Percentiles rank a stretch among this genome's conserved stretches.
phyloP scores from a whole-genome alignment of 805 yeast species.

The Monosporozyma aquatica region DNA sequence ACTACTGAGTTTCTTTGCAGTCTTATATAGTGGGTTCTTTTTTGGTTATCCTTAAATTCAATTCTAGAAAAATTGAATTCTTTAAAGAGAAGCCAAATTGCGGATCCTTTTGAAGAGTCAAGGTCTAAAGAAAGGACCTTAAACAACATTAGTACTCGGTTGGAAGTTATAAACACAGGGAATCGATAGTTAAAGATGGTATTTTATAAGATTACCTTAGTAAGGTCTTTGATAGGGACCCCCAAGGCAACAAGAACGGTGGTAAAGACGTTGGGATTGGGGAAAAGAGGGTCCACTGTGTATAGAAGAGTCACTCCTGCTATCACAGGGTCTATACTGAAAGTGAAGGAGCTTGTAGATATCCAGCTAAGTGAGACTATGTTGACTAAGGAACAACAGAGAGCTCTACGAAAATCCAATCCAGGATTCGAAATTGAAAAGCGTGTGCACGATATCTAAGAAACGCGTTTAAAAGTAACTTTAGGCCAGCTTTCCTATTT shows the following conservation, averaged over 20 bases:
- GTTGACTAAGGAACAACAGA: slow-evolving; percentile 43
- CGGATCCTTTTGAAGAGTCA: background rate
- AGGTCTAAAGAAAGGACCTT: too few species aligned
- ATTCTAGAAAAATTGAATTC: background rate
- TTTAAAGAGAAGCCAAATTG: background rate
- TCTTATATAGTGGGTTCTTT: too few species aligned
- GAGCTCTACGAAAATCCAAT: slow-evolving; percentile 46
- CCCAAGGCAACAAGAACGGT: slow-evolving; percentile 61
- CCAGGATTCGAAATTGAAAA: slow-evolving; percentile 53
- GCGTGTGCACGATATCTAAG: background rate
- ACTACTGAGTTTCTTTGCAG: too few species aligned
- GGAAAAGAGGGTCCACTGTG: slow-evolving; percentile 60
- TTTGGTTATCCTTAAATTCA: background rate
- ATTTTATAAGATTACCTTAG: slow-evolving; percentile 61
- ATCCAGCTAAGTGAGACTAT: slow-evolving; percentile 61
- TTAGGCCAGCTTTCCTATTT: too few species aligned
- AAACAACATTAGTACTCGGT: too few species aligned
- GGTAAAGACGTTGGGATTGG: slow-evolving; percentile 64
- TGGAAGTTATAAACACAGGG: too few species aligned
- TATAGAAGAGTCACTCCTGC: slow-evolving; percentile 68
- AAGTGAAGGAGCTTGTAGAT: slow-evolving; percentile 76
- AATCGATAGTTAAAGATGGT: too few species aligned
- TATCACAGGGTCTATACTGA: slow-evolving; percentile 75
- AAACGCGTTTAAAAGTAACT: background rate
- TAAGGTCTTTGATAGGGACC: slow-evolving; percentile 77